Conservation (phyloP, 2,329 filamentous ascomycete genomes). For the Colletotrichum costaricense region DNA sequence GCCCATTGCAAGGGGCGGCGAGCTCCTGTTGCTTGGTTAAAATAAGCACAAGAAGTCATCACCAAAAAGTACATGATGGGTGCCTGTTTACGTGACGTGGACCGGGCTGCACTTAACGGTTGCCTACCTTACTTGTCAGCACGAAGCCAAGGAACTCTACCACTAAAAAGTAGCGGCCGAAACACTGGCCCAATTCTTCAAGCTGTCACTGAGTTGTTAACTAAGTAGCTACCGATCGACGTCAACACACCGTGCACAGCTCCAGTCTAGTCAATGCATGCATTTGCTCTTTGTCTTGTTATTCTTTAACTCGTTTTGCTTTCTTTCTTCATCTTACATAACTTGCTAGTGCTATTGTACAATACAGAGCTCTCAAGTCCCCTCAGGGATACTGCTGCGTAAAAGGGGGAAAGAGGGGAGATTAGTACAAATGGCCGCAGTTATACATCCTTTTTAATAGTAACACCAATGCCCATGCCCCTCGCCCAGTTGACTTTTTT, state of each 20-base stretch:
- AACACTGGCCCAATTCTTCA: neutral
- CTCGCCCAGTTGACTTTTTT: constrained; percentile 46
- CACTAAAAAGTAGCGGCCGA: neutral
- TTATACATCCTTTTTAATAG: constrained; percentile 48
- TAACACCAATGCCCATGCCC: constrained; percentile 64
- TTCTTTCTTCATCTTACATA: constrained; percentile 35
- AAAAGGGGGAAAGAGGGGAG: constrained; percentile 32
- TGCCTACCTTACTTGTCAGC: constrained; percentile 5
- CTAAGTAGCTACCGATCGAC: neutral
- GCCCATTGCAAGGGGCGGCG: neutral
- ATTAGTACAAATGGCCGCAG: constrained; percentile 45
- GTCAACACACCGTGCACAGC: constrained; percentile 16
- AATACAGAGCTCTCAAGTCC: constrained; percentile 35
- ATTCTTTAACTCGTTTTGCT: constrained; percentile 23
- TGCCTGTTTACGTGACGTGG: constrained; percentile 2
- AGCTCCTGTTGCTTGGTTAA: neutral
- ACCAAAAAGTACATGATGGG: neutral
- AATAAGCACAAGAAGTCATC: neutral
- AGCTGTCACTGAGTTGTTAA: neutral
- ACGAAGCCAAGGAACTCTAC: constrained; percentile 1
- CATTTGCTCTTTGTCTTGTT: neutral
- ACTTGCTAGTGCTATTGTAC: constrained; percentile 37
- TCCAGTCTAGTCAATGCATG: neutral
- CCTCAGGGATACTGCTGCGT: constrained; percentile 33
- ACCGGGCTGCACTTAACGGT: neutral